Base-by-base conservation (phyloP, 768 basidiomycete species). In the Cyclocybe aegerita region DNA sequence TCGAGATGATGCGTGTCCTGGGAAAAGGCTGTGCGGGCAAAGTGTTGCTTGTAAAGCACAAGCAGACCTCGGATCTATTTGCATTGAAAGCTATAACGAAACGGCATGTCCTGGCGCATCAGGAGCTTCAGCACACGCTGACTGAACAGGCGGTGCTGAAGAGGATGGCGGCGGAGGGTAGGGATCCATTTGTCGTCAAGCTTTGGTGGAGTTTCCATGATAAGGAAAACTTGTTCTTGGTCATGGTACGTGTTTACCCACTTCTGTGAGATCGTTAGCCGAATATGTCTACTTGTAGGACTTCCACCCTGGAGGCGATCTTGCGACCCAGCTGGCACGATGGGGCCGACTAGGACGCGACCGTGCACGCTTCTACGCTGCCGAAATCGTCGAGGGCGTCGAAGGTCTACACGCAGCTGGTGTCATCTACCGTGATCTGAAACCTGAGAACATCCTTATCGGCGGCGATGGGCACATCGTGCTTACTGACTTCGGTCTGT, bases 61-160 rank as follows among this genome's bases (percentile, higher is more conserved):
- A 88, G 71, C 70, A 71, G 15, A 82, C 85, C 23, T 57, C 78
- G 40, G 82, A 85, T 48, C 69, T 97, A 43, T 95, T 89, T 65
- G 96, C 96, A 33, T 80, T 98, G 72, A 99, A 99, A 72, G 95
- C 95, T 4, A 97, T 99, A 70, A 95, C 93, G 56, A 99, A 98
- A 74, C 82, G 93, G 48, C 93, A 96, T 67, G 97, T 99, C 16
- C 76, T 98, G 45, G 93, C 95, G 2, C 93, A 98, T 63, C 93
- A 96, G 67, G 97, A 99, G 70, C 75, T 99, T 49, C 87, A 90
- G 62, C 97, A 98, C 70, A 98, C 96, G 2, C 76, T 97, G 54
- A 96, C 95, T 3, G 97, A 99, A 70, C 93, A 98, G 68, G 87
- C 90, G 6, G 96, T 99, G 31, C 71, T 99, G 63, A 94, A 91